Conservation (phyloP, 176 grass and related monocot species). For the Avena sativa region DNA sequence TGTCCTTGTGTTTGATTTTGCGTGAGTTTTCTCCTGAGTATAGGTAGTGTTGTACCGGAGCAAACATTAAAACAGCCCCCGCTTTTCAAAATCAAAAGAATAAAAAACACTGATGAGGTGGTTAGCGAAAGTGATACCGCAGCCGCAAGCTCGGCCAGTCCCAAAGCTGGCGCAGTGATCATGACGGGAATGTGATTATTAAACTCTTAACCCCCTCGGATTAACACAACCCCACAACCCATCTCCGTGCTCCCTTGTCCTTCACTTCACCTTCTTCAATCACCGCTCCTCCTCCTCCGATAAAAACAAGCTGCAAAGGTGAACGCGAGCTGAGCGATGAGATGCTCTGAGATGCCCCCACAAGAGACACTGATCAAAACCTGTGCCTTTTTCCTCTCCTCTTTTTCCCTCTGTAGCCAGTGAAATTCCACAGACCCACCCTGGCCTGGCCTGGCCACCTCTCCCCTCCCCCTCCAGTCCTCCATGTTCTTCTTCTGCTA, state of each 20-base stretch:
- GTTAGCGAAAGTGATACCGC: constrained; percentile 39
- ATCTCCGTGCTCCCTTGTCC: not conserved
- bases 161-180: constrained; percentile 2
- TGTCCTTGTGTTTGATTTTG: no score
- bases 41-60: no score
- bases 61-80: not conserved
- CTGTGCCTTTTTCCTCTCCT: not conserved
- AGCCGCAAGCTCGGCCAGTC: constrained; percentile 1
- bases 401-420: not conserved
- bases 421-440: constrained; percentile 22
- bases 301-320: constrained; percentile 43
- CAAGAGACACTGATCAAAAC: constrained; percentile 43
- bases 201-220: not conserved
- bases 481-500: constrained; percentile 43
- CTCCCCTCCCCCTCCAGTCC: constrained; percentile 27
- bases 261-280: constrained; percentile 9
- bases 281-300: not conserved
- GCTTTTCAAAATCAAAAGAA: not conserved
- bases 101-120: not conserved
- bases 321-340: constrained; percentile 29
- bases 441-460: not conserved
- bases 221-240: not conserved
- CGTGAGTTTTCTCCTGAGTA: no score
- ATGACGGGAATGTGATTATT: constrained; percentile 20
- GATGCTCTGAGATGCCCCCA: not conserved